Evolutionary conservation across 2,329 filamentous ascomycete genomes (phyloP), one percentile per base, ranked within the genome.

Genomic region (Trichoderma gracile): DNA sequence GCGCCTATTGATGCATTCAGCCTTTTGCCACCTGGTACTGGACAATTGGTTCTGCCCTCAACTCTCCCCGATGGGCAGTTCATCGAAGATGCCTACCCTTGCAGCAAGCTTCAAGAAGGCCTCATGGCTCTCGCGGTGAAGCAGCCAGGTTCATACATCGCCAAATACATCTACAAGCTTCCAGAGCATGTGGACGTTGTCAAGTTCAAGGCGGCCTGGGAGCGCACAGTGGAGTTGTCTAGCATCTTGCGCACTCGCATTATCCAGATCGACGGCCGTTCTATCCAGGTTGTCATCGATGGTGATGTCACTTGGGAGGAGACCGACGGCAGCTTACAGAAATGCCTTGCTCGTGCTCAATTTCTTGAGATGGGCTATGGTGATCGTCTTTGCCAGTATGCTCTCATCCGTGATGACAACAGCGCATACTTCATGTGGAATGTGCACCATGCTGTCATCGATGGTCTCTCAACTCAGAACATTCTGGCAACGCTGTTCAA

Each of bases 141-240:
- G 21, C 68, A 74, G 7, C 50, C 67, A 1, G 76, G 74, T 1
- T 73, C 73, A 2, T 79, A 80, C 53, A 70, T 78, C 12, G 72
- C 73, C 1, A 70, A 72, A 45, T 69, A 71, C 60, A 67, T 69
- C 8, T 63, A 72, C 52, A 65, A 65, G n/a, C 67, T 74, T 7
- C 55, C 67, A 0, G 25, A 17, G 1, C 14, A 47, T 9, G 47
- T 67, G 3, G 58, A 71, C 0, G 9, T 68, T 21, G n/a, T n/a
- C 0, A 55, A 47, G 9, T 71, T 72, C 33, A 67, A 55, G 21
- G 42, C n/a, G 3, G 61, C 66, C 2, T 72, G 70, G 70, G 68
- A 70, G 23, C 33, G 66, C 1, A 66, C 66, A 1, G 55, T 71
- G 5, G 52, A 67, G 12, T 30, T 56, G 3, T 66, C 65, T n/a